Evolutionary conservation across 2,329 filamentous ascomycete species (phyloP).

Genomic region (Clarireedia homoeocarpa): DNA sequence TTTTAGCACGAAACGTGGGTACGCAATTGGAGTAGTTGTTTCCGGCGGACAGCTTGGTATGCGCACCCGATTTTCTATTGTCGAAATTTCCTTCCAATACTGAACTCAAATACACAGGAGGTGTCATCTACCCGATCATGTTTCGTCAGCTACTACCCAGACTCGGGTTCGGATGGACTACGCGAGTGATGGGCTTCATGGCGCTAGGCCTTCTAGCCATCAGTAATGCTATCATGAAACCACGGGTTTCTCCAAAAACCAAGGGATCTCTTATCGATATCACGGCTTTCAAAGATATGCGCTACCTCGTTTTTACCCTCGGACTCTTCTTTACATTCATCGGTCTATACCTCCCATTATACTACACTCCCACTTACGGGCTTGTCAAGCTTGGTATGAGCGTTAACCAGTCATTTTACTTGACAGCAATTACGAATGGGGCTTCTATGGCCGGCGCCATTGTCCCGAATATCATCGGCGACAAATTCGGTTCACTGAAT

Average conservation of each 20-base stretch:
- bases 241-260: constrained; percentile 49
- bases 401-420: constrained; percentile 26
- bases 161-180: constrained; percentile 25
- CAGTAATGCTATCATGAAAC: constrained; percentile 30
- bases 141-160: constrained; percentile 26
- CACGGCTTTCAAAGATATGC: not conserved
- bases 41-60: constrained; percentile 58
- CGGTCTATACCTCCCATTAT: constrained; percentile 46
- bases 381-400: constrained; percentile 28
- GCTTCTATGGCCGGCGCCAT: constrained; percentile 45
- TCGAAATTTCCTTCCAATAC: not conserved
- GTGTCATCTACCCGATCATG: constrained; percentile 53
- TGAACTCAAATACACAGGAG: constrained; percentile 37
- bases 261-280: not conserved
- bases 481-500: constrained; percentile 45
- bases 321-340: constrained; percentile 25
- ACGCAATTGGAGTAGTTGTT: constrained; percentile 76
- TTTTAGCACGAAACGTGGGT: constrained; percentile 67
- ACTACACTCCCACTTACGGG: constrained; percentile 32
- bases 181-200: constrained; percentile 21
- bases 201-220: constrained; percentile 16
- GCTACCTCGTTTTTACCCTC: not conserved
- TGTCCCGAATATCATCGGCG: constrained; percentile 44
- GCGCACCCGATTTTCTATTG: not conserved
- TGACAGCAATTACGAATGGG: constrained; percentile 17